Conservation (phyloP, 1,139 yeast genomes). For the Scheffersomyces parashehatae region DNA sequence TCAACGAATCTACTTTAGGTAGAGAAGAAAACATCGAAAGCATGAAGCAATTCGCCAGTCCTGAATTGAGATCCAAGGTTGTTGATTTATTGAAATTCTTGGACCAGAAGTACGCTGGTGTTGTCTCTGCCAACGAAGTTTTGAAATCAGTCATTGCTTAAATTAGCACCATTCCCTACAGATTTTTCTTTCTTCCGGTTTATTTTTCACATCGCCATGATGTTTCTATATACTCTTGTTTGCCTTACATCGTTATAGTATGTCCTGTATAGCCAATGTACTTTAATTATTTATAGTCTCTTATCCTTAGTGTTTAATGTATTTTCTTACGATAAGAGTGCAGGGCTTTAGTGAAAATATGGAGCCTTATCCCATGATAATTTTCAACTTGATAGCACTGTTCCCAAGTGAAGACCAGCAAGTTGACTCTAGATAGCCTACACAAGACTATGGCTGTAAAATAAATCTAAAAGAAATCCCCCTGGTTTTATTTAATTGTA, state of each 20-base stretch:
- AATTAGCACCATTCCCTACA: conserved; percentile 1
- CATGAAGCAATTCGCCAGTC: conserved; percentile 74
- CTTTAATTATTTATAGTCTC: too few species aligned
- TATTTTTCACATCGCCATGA: not conserved
- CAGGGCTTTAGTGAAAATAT: too few species aligned
- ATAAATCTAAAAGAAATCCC: too few species aligned
- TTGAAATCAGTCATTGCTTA: conserved; percentile 56
- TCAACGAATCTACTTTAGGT: conserved; percentile 73
- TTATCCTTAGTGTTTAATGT: too few species aligned
- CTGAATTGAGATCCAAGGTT: conserved; percentile 63
- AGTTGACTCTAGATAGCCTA: too few species aligned
- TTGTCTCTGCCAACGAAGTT: conserved; percentile 21
- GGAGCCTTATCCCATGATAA: too few species aligned
- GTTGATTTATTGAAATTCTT: conserved; percentile 72
- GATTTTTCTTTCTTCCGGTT: not conserved
- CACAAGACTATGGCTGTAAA: too few species aligned
- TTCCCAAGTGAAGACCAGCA: too few species aligned
- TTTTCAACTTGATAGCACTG: too few species aligned
- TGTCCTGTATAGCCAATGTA: not conserved
- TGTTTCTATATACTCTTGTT: not conserved
- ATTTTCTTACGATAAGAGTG: too few species aligned
- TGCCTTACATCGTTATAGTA: not conserved
- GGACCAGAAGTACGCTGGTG: conserved; percentile 43
- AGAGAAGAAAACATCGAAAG: conserved; percentile 80
- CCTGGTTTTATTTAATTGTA: too few species aligned